A percentile compares a stretch with the other conserved stretches of the same genome.
phyloP scores from a whole-genome alignment of 768 basidiomycete genomes.

The Porphyrellus cyaneotinctus region DNA sequence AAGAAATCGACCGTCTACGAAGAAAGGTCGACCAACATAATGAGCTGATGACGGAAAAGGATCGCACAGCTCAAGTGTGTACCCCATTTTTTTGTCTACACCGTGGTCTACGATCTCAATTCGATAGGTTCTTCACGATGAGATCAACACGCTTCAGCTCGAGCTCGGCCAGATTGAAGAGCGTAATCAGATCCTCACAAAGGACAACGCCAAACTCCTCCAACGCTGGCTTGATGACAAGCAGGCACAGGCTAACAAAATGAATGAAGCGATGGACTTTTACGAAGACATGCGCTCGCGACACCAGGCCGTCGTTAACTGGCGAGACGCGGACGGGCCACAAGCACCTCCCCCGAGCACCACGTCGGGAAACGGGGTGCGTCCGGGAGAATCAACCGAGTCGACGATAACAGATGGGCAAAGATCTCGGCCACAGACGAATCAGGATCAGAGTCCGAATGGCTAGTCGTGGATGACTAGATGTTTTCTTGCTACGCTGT shows the following conservation, averaged over 20 bases:
- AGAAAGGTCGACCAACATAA: slow-evolving; percentile 80
- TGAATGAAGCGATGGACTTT: slow-evolving; percentile 91
- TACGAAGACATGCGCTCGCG: slow-evolving; percentile 83
- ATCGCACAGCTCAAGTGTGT: slow-evolving; percentile 79
- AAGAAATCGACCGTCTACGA: slow-evolving; percentile 66
- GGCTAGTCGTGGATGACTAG: slow-evolving; percentile 66
- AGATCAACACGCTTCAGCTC: slow-evolving; percentile 86
- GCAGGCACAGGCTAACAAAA: slow-evolving; percentile 85
- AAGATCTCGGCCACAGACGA: slow-evolving; percentile 63
- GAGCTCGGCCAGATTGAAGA: slow-evolving; percentile 89
- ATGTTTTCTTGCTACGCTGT: slow-evolving; percentile 1
- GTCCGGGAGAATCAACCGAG: slow-evolving; percentile 35
- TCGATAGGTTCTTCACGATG: slow-evolving; percentile 84
- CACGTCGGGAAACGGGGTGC: slow-evolving; percentile 43
- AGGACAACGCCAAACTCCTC: slow-evolving; percentile 91
- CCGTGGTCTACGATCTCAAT: slow-evolving; percentile 1
- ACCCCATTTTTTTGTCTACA: background rate
- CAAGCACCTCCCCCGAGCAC: slow-evolving; percentile 37
- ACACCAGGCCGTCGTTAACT: slow-evolving; percentile 57
- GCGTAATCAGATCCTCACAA: slow-evolving; percentile 78
- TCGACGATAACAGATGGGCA: slow-evolving; percentile 62
- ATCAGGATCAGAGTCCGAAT: slow-evolving; percentile 87
- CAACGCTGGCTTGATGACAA: slow-evolving; percentile 97
- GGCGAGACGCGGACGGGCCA: slow-evolving; percentile 42
- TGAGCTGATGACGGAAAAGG: slow-evolving; percentile 85